These are phyloP conservation scores for Phialophora tarda DNA, from an alignment of 2,329 filamentous ascomycete genomes.

Conservation along the genomic window DNA sequence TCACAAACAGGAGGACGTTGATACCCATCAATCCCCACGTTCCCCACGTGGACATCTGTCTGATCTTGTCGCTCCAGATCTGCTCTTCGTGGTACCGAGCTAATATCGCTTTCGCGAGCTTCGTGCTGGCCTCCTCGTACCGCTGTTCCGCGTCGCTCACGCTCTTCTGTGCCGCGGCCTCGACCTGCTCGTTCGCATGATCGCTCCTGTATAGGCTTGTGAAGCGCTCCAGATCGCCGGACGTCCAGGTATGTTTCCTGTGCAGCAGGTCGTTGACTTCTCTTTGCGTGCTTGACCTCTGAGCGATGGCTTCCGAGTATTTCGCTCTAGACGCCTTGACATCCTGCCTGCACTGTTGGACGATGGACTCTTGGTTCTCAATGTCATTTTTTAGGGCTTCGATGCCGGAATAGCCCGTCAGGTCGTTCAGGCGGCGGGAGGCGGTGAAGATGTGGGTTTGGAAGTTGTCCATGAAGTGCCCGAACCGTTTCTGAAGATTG, in stretches of 20 bases:
- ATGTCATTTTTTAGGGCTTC: slow-evolving; percentile 84
- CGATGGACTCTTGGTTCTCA: slow-evolving; percentile 64
- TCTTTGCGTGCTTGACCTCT: slow-evolving; percentile 86
- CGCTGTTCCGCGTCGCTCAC: slow-evolving; percentile 77
- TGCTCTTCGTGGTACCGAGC: slow-evolving; percentile 98
- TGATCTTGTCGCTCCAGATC: slow-evolving; percentile 98
- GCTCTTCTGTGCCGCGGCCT: slow-evolving; percentile 71
- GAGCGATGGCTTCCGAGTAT: slow-evolving; percentile 83
- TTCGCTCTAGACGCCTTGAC: slow-evolving; percentile 74
- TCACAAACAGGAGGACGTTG: slow-evolving; percentile 86
- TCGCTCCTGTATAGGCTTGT: slow-evolving; percentile 89
- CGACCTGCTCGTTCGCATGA: slow-evolving; percentile 88
- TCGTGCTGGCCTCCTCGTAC: slow-evolving; percentile 75
- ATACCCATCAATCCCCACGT: slow-evolving; percentile 98
- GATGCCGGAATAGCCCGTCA: slow-evolving; percentile 93
- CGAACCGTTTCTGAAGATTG: slow-evolving; percentile 64
- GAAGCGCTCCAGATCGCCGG: slow-evolving; percentile 88
- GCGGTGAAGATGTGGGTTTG: slow-evolving; percentile 84
- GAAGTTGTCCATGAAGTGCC: slow-evolving; percentile 81
- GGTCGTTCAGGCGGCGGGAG: slow-evolving; percentile 86
- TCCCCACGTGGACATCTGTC: slow-evolving; percentile 95
- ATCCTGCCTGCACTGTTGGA: slow-evolving; percentile 61
- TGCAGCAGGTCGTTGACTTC: slow-evolving; percentile 94
- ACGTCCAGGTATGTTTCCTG: slow-evolving; percentile 89
- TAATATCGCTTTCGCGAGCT: slow-evolving; percentile 81